These are phyloP conservation scores for Phytopythium ostracodes DNA, from an alignment of 352 stramenopile genomes.

Conservation along the genomic window DNA sequence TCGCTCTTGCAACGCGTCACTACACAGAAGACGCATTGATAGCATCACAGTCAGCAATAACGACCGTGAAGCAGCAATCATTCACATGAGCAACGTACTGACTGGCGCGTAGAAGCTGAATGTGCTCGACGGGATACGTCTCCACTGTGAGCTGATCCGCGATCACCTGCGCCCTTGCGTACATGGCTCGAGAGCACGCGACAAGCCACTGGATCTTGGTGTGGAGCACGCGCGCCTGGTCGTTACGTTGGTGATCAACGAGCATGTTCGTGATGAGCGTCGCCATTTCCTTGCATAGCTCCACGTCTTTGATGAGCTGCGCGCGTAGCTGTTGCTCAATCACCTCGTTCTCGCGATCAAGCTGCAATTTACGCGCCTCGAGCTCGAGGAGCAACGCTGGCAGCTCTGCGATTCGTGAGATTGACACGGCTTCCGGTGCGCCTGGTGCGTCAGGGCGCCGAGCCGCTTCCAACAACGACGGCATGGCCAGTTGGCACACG, in stretches of 20 bases:
- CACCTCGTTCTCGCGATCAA: slow-evolving; percentile 6
- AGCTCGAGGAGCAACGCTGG: slow-evolving; percentile 30
- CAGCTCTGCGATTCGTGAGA: slow-evolving; percentile 24
- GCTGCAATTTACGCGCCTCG: slow-evolving; percentile 17
- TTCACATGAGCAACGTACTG: slow-evolving; percentile 15
- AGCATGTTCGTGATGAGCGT: slow-evolving; percentile 15
- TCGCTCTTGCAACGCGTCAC: slow-evolving; percentile 22
- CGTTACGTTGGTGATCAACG: slow-evolving; percentile 26
- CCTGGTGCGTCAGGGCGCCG: background rate
- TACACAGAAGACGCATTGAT: slow-evolving; percentile 5
- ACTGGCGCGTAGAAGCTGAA: slow-evolving; percentile 13
- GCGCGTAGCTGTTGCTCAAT: slow-evolving; percentile 9
- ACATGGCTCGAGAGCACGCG: slow-evolving; percentile 22
- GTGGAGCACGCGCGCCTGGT: slow-evolving; percentile 24
- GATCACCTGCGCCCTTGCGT: slow-evolving; percentile 23
- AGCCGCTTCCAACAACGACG: slow-evolving; percentile 14
- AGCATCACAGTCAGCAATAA: background rate
- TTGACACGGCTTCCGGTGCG: background rate
- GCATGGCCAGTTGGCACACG: slow-evolving; percentile 29
- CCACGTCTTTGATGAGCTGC: slow-evolving; percentile 18
- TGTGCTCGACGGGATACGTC: slow-evolving; percentile 22
- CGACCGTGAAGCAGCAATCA: background rate
- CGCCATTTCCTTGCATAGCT: slow-evolving; percentile 21
- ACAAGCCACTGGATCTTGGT: slow-evolving; percentile 28
- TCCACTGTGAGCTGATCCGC: slow-evolving; percentile 25